Evolutionary conservation across 441 rosid genomes (phyloP).

Genomic region (Mallotus repandus): DNA sequence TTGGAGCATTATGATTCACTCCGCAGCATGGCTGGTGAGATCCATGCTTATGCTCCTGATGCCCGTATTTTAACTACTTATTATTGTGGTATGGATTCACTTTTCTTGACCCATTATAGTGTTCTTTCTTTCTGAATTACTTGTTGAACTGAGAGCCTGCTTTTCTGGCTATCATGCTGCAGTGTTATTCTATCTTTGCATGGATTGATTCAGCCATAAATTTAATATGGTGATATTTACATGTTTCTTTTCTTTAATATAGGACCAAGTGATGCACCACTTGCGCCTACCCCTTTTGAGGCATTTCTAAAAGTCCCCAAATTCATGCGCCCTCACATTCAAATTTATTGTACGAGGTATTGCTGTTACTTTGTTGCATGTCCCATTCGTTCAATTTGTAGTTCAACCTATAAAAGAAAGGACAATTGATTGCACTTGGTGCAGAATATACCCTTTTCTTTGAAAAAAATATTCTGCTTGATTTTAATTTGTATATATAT

Average conservation of each 20-base stretch:
- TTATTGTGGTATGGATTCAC: conserved; percentile 64
- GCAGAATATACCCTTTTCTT: too few species aligned
- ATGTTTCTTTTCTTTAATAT: conserved; percentile 25
- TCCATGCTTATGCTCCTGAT: conserved; percentile 88
- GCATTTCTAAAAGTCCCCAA: conserved; percentile 96
- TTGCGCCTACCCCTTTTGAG: conserved; percentile 85
- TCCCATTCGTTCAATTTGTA: not conserved
- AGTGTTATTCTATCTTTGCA: not conserved
- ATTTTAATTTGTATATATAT: too few species aligned
- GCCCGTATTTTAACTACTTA: conserved; percentile 94
- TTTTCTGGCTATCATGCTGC: not conserved
- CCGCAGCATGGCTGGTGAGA: conserved; percentile 79
- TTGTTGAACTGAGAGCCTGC: conserved; percentile 7
- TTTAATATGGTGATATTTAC: conserved; percentile 12
- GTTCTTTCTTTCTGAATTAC: not conserved
- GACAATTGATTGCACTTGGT: not conserved
- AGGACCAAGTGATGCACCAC: conserved; percentile 94
- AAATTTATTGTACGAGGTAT: conserved; percentile 94
- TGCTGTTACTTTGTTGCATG: not conserved
- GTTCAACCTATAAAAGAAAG: not conserved
- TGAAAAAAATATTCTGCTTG: too few species aligned
- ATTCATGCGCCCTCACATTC: conserved; percentile 89
- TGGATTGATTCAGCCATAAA: conserved; percentile 12
- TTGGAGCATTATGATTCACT: conserved; percentile 79
- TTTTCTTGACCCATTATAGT: conserved; percentile 12